phyloP scores from a whole-genome alignment of 108 stramenopile species.

The Fistulifera pelliculosa region DNA sequence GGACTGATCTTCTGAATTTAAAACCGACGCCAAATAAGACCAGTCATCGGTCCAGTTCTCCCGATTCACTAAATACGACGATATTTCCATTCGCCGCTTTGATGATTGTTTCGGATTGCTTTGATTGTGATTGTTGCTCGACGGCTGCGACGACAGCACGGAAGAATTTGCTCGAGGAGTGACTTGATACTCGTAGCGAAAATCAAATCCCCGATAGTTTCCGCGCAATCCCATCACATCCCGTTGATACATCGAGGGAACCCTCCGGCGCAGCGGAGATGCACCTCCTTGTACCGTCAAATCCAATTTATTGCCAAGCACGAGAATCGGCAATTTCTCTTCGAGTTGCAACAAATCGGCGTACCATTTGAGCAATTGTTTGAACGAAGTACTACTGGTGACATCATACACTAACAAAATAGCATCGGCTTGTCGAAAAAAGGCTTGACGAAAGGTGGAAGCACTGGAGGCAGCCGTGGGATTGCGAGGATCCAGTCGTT shows the following conservation, averaged over 20 bases:
- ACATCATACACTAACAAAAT: constrained; percentile 74
- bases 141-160: neutral
- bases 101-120: neutral
- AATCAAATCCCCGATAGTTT: constrained; percentile 51
- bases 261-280: neutral
- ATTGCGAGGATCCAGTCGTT: constrained; percentile 15
- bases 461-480: constrained; percentile 28
- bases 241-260: constrained; percentile 13
- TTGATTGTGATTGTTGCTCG: neutral
- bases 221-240: constrained; percentile 54
- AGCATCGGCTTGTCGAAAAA: constrained; percentile 59
- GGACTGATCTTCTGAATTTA: constrained; percentile 56
- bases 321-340: constrained; percentile 52
- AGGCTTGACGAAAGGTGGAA: neutral
- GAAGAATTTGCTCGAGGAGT: neutral
- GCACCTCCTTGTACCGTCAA: constrained; percentile 15
- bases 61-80: constrained; percentile 31
- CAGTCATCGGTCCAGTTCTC: constrained; percentile 38
- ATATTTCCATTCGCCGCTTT: constrained; percentile 21
- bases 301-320: constrained; percentile 78
- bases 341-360: constrained; percentile 41
- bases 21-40: constrained; percentile 55
- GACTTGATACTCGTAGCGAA: constrained; percentile 55
- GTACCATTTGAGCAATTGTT: constrained; percentile 66
- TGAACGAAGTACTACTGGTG: constrained; percentile 60